Evolutionary conservation across 495 filamentous ascomycete genomes (phyloP).

Genomic region (Penicillium roqueforti): DNA sequence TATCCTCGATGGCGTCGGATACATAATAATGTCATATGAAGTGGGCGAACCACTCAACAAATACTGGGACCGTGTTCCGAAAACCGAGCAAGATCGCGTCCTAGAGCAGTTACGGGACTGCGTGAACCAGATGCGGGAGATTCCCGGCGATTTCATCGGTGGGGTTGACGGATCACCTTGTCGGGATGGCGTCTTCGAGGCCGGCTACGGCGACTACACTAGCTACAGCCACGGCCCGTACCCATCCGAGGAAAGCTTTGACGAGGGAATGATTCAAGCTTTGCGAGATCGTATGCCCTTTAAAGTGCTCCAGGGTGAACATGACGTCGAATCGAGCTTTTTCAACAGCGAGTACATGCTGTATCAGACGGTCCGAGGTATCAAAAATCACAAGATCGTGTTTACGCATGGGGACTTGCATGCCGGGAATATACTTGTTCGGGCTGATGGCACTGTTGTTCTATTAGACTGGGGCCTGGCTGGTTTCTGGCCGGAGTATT

Average conservation of each 20-base stretch:
- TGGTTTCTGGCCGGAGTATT: constrained; percentile 23
- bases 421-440: constrained; percentile 31
- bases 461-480: constrained; percentile 19
- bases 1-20: neutral
- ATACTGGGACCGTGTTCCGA: neutral
- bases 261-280: neutral
- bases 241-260: neutral
- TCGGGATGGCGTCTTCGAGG: neutral
- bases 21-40: neutral
- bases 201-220: neutral
- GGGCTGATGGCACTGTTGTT: constrained; percentile 13
- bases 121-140: constrained; percentile 1
- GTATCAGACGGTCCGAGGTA: neutral
- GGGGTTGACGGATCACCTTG: neutral
- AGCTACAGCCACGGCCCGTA: neutral
- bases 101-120: neutral
- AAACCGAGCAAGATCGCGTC: neutral
- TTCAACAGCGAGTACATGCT: neutral
- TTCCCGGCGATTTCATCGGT: neutral
- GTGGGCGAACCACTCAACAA: neutral
- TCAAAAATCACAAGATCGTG: constrained; percentile 20
- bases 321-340: neutral
- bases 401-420: constrained; percentile 36
- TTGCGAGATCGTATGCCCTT: neutral
- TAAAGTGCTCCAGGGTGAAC: neutral